Evolutionary conservation across 2,329 filamentous ascomycete species (phyloP).

Genomic region (Plectosphaerella sp.): DNA sequence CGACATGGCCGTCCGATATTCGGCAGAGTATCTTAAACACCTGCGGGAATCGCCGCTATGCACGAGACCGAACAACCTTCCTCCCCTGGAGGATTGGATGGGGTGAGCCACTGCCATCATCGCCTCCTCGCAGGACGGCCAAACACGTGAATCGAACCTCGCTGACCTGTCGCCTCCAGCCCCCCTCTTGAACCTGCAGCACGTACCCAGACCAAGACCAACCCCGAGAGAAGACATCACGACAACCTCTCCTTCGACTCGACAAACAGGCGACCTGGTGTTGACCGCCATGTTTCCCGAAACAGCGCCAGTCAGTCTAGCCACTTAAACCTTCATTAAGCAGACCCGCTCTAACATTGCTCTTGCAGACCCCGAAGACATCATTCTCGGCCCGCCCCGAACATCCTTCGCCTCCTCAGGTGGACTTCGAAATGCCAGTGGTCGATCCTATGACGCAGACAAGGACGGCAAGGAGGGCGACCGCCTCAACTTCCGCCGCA

Average conservation of each 20-base stretch:
- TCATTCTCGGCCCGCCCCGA: conserved; percentile 80
- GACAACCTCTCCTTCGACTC: conserved; percentile 43
- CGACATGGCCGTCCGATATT: conserved; percentile 62
- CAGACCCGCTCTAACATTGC: background rate
- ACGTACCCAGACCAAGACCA: conserved; percentile 39
- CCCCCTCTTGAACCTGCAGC: conserved; percentile 36
- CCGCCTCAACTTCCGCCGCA: conserved; percentile 57
- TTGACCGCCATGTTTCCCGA: conserved; percentile 51
- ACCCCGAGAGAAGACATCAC: conserved; percentile 38
- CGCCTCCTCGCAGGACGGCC: no score
- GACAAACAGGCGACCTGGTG: conserved; percentile 44
- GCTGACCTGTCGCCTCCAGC: conserved; percentile 20
- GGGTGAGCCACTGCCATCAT: conserved; percentile 53
- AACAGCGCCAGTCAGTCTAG: conserved; percentile 50
- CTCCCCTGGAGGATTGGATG: conserved; percentile 93
- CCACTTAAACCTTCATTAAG: conserved; percentile 2
- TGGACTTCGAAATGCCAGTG: conserved; percentile 39
- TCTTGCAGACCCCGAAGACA: conserved; percentile 65
- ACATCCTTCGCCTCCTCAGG: conserved; percentile 78
- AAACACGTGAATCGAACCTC: background rate
- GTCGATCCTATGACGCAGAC: conserved; percentile 47
- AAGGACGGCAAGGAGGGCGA: conserved; percentile 50
- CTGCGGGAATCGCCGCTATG: conserved; percentile 81
- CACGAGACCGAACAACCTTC: conserved; percentile 71
- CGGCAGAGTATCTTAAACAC: conserved; percentile 68